phyloP scores from a whole-genome alignment of 805 yeast genomes.

The Wickerhamomyces chaumierensis region DNA sequence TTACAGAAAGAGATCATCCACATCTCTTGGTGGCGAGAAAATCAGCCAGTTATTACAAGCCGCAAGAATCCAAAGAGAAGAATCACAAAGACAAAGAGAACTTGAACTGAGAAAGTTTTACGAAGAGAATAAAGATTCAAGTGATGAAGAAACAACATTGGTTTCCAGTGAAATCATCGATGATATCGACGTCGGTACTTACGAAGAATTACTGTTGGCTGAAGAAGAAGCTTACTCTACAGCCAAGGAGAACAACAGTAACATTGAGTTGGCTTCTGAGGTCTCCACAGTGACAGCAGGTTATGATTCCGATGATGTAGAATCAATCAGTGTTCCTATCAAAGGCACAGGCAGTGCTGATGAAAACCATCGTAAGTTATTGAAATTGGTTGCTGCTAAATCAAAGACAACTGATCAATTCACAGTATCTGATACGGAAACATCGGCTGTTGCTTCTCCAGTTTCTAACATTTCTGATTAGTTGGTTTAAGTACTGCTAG shows the following conservation, averaged over 20 bases:
- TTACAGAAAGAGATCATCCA: constrained; percentile 44
- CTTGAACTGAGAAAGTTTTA: constrained; percentile 18
- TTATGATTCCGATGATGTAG: constrained; percentile 12
- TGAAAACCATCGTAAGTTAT: constrained; percentile 16
- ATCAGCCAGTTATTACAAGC: constrained; percentile 29
- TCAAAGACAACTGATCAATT: constrained; percentile 1
- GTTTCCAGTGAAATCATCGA: too few relatives aligned
- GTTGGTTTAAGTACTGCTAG: too few relatives aligned
- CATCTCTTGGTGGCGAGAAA: constrained; percentile 35
- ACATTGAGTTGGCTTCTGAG: not conserved
- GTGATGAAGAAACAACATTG: constrained; percentile 14
- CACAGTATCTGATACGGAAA: constrained; percentile 10
- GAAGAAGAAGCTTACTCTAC: constrained; percentile 4
- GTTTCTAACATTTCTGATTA: constrained; percentile 21
- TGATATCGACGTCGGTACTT: constrained; percentile 6
- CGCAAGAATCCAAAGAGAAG: constrained; percentile 27
- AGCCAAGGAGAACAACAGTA: not conserved
- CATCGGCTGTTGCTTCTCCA: constrained; percentile 21
- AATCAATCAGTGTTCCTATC: constrained; percentile 11
- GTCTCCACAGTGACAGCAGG: not conserved
- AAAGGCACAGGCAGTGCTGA: constrained; percentile 15
- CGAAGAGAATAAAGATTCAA: constrained; percentile 16
- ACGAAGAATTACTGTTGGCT: constrained; percentile 10
- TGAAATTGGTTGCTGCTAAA: constrained; percentile 13
- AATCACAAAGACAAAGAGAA: constrained; percentile 12